Evolutionary conservation across 2,329 filamentous ascomycete genomes (phyloP).

Genomic region (Ophiostoma tasmaniense): DNA sequence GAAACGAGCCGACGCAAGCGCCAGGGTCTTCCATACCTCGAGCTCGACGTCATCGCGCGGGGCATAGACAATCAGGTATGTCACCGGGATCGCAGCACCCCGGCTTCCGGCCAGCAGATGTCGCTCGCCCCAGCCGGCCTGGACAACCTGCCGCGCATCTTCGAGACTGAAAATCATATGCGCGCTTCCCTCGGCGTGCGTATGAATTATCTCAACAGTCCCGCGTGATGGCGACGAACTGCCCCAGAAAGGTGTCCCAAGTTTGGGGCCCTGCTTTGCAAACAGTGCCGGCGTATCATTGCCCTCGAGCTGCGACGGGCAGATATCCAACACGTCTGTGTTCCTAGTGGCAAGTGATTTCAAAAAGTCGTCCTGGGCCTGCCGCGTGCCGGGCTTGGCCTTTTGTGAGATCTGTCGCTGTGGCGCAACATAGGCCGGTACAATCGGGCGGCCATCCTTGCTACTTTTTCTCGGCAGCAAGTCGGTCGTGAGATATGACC

Average conservation of each 20-base stretch:
- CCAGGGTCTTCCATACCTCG: constrained; percentile 25
- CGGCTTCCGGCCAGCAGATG: constrained; percentile 30
- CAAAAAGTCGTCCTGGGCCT: not conserved
- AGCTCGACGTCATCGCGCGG: constrained; percentile 32
- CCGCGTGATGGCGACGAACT: not conserved
- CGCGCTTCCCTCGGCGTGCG: constrained; percentile 33
- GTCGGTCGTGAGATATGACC: not conserved
- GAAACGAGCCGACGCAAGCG: constrained; percentile 20
- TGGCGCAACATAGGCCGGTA: not conserved
- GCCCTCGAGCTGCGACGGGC: not conserved
- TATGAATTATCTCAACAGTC: constrained; percentile 31
- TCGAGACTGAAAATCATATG: constrained; percentile 32
- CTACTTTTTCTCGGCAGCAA: not conserved
- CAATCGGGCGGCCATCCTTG: not conserved
- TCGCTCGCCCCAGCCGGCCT: constrained; percentile 33
- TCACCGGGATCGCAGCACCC: constrained; percentile 25
- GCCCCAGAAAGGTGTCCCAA: not conserved
- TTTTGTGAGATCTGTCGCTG: not conserved
- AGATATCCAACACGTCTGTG: not conserved
- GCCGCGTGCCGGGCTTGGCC: not conserved
- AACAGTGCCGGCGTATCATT: not conserved
- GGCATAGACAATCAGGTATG: constrained; percentile 35
- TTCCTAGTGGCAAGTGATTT: not conserved
- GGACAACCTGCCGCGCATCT: constrained; percentile 31
- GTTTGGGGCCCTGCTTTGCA: not conserved